Percentiles rank a stretch among this genome's conserved stretches.
These are phyloP conservation scores for Dendrobium officinale DNA, from an alignment of 106 monocot genomes.

Conservation along the genomic window DNA sequence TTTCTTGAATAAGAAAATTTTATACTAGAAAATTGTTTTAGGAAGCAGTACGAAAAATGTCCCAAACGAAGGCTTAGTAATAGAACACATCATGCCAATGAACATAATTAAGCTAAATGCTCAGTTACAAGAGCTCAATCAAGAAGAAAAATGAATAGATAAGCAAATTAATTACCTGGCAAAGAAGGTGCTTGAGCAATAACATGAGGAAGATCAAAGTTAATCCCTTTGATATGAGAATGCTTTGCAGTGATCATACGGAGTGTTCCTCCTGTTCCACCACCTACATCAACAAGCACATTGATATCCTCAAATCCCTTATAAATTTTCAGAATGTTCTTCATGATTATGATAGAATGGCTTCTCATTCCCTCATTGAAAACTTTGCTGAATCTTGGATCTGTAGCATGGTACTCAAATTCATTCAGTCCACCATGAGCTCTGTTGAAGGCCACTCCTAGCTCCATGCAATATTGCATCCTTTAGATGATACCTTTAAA, in stretches of 20 bases:
- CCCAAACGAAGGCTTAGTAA: too few relatives aligned
- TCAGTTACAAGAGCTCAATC: too few relatives aligned
- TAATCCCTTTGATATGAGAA: slow-evolving; percentile 20
- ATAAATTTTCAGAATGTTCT: slow-evolving; percentile 32
- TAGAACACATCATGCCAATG: too few relatives aligned
- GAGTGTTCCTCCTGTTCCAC: slow-evolving; percentile 12
- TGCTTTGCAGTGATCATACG: slow-evolving; percentile 13
- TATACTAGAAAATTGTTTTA: too few relatives aligned
- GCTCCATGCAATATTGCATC: slow-evolving; percentile 8
- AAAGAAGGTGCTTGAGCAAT: slow-evolving; percentile 16
- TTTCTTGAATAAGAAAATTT: too few relatives aligned
- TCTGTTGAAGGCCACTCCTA: slow-evolving; percentile 16
- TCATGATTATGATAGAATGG: slow-evolving; percentile 33
- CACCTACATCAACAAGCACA: slow-evolving; percentile 22
- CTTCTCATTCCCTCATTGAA: slow-evolving; percentile 51
- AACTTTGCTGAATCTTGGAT: slow-evolving; percentile 26
- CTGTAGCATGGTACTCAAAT: slow-evolving; percentile 46
- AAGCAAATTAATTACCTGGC: background rate
- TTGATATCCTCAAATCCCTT: slow-evolving; percentile 18
- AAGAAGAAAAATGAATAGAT: too few relatives aligned
- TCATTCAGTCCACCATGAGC: slow-evolving; percentile 27
- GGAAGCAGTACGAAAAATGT: too few relatives aligned
- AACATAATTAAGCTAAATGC: too few relatives aligned
- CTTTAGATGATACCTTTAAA: slow-evolving; percentile 10
- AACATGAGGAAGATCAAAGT: slow-evolving; percentile 28